Evolutionary conservation across 495 filamentous ascomycete genomes (phyloP), one percentile per base, ranked within the genome.

Genomic region (Penicillium silybi): DNA sequence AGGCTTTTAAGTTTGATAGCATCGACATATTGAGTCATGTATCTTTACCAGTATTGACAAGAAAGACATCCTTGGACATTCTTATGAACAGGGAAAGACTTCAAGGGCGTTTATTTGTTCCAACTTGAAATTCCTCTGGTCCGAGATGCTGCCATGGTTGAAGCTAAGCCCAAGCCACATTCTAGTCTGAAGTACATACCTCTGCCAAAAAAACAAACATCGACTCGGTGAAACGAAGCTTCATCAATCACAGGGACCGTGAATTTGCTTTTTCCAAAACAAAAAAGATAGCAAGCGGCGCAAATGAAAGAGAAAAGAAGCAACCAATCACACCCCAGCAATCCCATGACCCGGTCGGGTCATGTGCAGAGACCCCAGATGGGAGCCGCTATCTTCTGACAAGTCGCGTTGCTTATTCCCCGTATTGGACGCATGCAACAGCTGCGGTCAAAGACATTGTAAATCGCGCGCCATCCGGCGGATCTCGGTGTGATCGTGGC

Each of bases 401-500:
- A 58, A 45, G 43, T 57, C 48, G 39, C 46, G 26, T 58, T 62
- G 46, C 54, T 52, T 55, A 53, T 59, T 57, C n/a, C n/a, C 22
- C 17, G 34, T 34, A 46, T 50, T 53, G 41, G 52, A 53, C 53
- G 54, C 59, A 45, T 58, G 54, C 52, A 50, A 59, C 56, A 56
- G 56, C 54, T 65, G 44, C 27, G 23, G 39, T 49, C 53, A 59
- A 51, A 63, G 56, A 49, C 18, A 42, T 39, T 25, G 51, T 41
- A 34, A 49, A 52, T 53, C 50, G 32, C 41, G 50, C 44, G 32
- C 50, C 32, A 54, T 58, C 27, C 18, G 56, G 39, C 48, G 41
- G 44, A 44, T 54, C 48, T 53, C 46, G 56, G 45, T 62, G 62
- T 64, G 62, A 62, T 57, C 56, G 62, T 62, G 62, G 62, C 58